Conservation (phyloP, 108 stramenopile genomes). For the Nannochloropsis oceanica region DNA sequence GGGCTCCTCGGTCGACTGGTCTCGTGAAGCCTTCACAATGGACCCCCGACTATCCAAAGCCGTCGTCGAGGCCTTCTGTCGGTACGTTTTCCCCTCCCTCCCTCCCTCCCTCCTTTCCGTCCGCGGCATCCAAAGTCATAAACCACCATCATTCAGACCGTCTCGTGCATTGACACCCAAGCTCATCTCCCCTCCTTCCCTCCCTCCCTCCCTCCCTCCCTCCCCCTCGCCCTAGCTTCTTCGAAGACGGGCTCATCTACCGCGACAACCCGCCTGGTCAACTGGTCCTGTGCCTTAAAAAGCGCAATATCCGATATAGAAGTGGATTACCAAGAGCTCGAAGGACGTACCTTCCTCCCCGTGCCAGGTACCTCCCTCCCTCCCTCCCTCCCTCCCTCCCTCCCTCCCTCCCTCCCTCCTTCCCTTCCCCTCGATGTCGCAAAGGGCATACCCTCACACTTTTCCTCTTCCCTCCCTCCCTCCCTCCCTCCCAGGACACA, state of each 20-base stretch:
- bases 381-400: too few relatives aligned
- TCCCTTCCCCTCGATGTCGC: too few relatives aligned
- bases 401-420: too few relatives aligned
- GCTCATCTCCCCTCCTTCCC: not conserved
- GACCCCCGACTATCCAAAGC: conserved; percentile 81
- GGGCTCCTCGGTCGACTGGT: conserved; percentile 86
- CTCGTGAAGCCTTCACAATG: conserved; percentile 95
- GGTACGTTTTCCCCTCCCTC: too few relatives aligned
- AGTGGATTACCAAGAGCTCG: conserved; percentile 46
- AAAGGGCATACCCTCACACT: not conserved
- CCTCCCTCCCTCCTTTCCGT: not conserved
- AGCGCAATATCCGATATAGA: conserved; percentile 98
- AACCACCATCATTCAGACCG: not conserved
- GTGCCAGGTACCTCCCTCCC: too few relatives aligned
- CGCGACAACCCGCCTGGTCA: conserved; percentile 69
- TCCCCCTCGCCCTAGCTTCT: conserved; percentile 37
- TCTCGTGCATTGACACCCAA: not conserved
- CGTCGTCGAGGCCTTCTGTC: conserved; percentile 76
- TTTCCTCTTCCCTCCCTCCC: not conserved
- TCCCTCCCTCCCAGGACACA: conserved; percentile 15
- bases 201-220: not conserved
- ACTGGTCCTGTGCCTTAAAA: conserved; percentile 94
- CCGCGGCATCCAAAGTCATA: not conserved
- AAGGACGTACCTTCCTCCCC: too few relatives aligned
- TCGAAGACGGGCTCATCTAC: conserved; percentile 90